Evolutionary conservation across 805 yeast genomes (phyloP).

Genomic region (Wickerhamiella sergipiensis): DNA sequence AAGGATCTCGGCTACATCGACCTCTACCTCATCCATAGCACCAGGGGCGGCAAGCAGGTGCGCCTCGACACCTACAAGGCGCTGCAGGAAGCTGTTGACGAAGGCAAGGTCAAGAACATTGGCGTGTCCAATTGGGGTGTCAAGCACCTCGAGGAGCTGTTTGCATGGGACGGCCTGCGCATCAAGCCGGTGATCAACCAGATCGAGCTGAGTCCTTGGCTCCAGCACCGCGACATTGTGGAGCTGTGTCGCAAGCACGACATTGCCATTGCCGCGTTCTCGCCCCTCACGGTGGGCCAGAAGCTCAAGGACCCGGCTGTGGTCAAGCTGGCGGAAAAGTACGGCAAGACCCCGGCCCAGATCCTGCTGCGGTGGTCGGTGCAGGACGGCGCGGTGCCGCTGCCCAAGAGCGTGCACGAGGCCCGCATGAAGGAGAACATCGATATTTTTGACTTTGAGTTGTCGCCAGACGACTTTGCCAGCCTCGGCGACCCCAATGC

Average conservation of each 20-base stretch:
- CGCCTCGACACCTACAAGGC: constrained; percentile 29
- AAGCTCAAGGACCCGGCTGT: constrained; percentile 28
- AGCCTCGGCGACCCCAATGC: constrained; percentile 20
- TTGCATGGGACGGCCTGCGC: constrained; percentile 19
- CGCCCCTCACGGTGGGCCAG: constrained; percentile 64
- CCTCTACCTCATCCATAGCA: constrained; percentile 51
- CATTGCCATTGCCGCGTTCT: constrained; percentile 58
- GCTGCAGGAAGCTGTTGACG: constrained; percentile 34
- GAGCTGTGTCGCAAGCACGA: constrained; percentile 42
- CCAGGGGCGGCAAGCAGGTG: constrained; percentile 17
- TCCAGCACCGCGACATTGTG: constrained; percentile 36
- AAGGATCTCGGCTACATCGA: constrained; percentile 51
- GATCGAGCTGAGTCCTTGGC: constrained; percentile 71
- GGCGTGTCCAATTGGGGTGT: constrained; percentile 56
- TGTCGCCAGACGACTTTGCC: constrained; percentile 20
- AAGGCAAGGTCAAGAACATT: constrained; percentile 36
- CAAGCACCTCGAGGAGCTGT: constrained; percentile 40
- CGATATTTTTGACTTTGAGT: constrained; percentile 36
- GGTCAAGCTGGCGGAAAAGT: constrained; percentile 26
- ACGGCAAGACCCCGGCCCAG: constrained; percentile 32
- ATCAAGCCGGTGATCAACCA: constrained; percentile 62
- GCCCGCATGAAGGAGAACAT: constrained; percentile 44
- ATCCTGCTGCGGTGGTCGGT: constrained; percentile 36
- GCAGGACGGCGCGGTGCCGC: constrained; percentile 42
- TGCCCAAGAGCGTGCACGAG: constrained; percentile 53